Conservation (phyloP, 768 basidiomycete genomes). For the Glaciozyma martinii region DNA sequence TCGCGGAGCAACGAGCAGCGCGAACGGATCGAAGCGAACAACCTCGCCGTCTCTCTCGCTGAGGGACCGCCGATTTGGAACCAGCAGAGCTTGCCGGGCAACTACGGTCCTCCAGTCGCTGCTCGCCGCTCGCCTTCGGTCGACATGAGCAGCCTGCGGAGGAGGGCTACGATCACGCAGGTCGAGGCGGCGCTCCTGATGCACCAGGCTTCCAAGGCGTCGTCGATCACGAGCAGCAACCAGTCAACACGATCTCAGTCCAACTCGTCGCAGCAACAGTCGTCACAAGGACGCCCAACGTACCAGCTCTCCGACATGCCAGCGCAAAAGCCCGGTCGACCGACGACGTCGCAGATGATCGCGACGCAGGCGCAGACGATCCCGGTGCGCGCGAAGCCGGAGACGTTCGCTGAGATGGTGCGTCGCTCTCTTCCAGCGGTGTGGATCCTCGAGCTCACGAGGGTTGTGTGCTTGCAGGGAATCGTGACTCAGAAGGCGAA, state of each 20-base stretch:
- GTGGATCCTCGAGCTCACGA: background rate
- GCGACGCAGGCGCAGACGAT: background rate
- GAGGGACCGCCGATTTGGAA: background rate
- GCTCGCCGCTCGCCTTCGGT: background rate
- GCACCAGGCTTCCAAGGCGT: background rate
- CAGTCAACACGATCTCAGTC: background rate
- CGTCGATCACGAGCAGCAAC: background rate
- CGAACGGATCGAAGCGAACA: constrained; percentile 12
- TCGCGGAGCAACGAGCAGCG: constrained; percentile 31
- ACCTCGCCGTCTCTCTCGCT: background rate
- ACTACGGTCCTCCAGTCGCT: background rate
- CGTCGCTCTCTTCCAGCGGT: background rate
- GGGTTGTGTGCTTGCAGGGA: constrained; percentile 1
- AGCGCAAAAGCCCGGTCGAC: background rate
- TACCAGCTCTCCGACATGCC: background rate
- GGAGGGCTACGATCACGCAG: constrained; percentile 29
- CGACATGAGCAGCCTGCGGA: constrained; percentile 7
- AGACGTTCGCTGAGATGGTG: constrained; percentile 29
- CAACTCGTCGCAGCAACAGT: background rate
- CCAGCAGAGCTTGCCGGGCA: background rate
- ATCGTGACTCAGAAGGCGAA: constrained; percentile 28
- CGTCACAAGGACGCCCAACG: background rate
- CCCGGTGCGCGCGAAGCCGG: constrained; percentile 5
- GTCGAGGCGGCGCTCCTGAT: constrained; percentile 25
- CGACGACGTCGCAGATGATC: background rate